Conservation (phyloP, 2,329 filamentous ascomycete genomes). For the Aureobasidium sp. region DNA sequence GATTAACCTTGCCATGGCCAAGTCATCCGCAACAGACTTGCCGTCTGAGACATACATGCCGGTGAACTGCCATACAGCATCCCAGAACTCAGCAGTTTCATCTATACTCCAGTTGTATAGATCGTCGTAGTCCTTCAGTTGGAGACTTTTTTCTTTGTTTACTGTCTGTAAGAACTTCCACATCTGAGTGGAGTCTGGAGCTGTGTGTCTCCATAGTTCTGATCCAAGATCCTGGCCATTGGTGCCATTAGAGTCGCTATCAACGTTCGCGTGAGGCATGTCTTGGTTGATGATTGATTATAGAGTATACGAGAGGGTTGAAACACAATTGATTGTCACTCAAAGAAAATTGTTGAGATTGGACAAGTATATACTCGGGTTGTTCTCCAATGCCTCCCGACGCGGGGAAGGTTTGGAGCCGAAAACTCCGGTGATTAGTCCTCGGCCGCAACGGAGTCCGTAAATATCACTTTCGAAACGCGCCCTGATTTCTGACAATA, state of each 20-base stretch:
- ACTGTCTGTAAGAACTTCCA: constrained; percentile 48
- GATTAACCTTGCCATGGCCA: constrained; percentile 78
- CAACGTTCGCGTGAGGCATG: background rate
- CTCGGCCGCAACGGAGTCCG: background rate
- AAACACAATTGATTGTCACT: background rate
- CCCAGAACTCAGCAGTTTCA: constrained; percentile 71
- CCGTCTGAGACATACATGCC: constrained; percentile 50
- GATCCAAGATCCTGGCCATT: constrained; percentile 1
- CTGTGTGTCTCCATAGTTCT: constrained; percentile 28
- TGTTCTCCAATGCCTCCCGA: background rate
- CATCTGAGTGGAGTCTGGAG: constrained; percentile 35
- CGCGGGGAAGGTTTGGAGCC: background rate
- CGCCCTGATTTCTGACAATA: background rate
- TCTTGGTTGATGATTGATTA: background rate
- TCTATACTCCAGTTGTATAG: constrained; percentile 80
- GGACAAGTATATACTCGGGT: constrained; percentile 6
- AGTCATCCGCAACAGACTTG: constrained; percentile 54
- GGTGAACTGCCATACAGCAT: constrained; percentile 73
- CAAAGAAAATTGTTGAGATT: background rate
- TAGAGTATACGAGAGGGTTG: background rate
- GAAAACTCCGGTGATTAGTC: background rate
- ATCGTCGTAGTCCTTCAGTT: constrained; percentile 59
- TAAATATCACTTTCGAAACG: background rate
- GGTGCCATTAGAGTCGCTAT: background rate
- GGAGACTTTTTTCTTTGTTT: constrained; percentile 56